Conservation (phyloP, 2,329 filamentous ascomycete genomes). For the Botrytis fabae region DNA sequence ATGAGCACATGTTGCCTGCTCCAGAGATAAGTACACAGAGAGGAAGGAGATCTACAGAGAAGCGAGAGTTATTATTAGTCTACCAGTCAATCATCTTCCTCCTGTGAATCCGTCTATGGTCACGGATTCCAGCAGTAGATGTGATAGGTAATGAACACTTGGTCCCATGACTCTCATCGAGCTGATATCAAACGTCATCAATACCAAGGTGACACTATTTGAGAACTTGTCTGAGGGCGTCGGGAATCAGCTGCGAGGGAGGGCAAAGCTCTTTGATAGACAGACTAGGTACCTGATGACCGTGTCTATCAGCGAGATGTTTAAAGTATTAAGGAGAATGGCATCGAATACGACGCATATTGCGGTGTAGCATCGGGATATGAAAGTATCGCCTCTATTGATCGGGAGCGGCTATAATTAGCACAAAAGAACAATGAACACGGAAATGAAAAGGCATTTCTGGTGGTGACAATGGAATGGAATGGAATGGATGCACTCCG, state of each 20-base stretch:
- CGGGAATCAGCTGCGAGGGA: not conserved
- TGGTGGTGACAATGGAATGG: not conserved
- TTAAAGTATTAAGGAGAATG: not conserved
- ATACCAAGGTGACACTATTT: not conserved
- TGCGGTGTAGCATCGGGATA: not conserved
- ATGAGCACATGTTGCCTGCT: not conserved
- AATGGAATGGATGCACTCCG: not conserved
- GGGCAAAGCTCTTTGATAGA: not conserved
- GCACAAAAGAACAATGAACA: not conserved
- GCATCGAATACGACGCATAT: not conserved
- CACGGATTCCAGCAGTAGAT: not conserved
- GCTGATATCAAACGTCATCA: slow-evolving; percentile 1
- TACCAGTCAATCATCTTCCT: not conserved
- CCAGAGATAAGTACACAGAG: not conserved
- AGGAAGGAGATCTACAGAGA: not conserved
- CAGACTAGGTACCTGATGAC: not conserved
- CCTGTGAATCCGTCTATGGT: not conserved
- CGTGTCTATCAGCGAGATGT: not conserved
- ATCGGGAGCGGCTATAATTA: not conserved
- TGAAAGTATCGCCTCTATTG: not conserved
- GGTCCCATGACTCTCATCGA: not conserved
- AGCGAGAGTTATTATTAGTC: not conserved
- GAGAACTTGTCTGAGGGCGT: not conserved
- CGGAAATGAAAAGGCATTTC: not conserved
- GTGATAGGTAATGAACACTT: not conserved